Conservation (phyloP, 768 basidiomycete species). For the Termitomyces sp. region DNA sequence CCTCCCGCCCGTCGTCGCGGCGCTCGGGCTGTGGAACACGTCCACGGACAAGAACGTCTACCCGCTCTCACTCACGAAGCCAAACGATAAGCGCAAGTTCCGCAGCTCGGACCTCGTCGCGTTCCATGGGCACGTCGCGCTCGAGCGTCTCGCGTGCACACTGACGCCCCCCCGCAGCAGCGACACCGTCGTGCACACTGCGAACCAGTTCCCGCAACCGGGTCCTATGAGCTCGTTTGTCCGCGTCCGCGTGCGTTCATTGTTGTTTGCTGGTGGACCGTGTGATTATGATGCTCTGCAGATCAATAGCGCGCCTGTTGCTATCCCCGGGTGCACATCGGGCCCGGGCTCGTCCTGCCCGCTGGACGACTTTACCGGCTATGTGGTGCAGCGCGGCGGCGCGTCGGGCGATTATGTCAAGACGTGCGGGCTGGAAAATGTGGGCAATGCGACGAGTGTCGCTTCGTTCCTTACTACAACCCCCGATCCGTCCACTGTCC, state of each 20-base stretch:
- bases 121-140: slow-evolving; percentile 35
- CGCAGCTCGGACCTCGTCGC: slow-evolving; percentile 33
- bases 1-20: slow-evolving; percentile 34
- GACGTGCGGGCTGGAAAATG: slow-evolving; percentile 27
- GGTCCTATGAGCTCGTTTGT: slow-evolving; percentile 21
- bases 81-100: slow-evolving; percentile 27
- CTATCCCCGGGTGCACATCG: slow-evolving; percentile 31
- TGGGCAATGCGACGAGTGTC: slow-evolving; percentile 19
- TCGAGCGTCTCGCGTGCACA: slow-evolving; percentile 34
- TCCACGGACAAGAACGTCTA: slow-evolving; percentile 24
- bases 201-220: slow-evolving; percentile 7
- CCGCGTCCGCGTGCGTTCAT: slow-evolving; percentile 30
- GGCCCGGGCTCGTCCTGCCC: slow-evolving; percentile 37
- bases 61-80: slow-evolving; percentile 28
- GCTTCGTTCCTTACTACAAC: slow-evolving; percentile 18
- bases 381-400: slow-evolving; percentile 22
- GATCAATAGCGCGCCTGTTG: slow-evolving; percentile 35
- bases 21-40: slow-evolving; percentile 38
- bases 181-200: slow-evolving; percentile 13
- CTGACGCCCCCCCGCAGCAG: neutral
- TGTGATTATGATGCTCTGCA: too few species aligned
- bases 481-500: slow-evolving; percentile 7
- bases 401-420: slow-evolving; percentile 32
- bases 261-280: too few species aligned
- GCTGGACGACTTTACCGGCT: slow-evolving; percentile 25